Evolutionary conservation across 2,329 filamentous ascomycete genomes (phyloP), one percentile per base, ranked within the genome.

Genomic region (Metarhizium robertsii): DNA sequence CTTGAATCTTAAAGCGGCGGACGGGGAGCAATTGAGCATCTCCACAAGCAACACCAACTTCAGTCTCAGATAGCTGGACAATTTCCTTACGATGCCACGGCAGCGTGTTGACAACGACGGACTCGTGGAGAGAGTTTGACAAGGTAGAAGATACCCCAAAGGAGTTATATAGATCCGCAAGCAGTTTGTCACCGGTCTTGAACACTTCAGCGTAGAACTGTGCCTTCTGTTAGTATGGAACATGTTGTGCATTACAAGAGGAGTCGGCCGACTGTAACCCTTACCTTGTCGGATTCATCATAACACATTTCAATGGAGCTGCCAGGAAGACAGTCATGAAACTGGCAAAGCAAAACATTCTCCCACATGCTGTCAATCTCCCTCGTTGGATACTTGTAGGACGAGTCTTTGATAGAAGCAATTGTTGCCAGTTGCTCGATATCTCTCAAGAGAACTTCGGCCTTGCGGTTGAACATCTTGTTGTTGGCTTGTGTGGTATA

Each of bases 231-330:
- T 58, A 72, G 66, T 55, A 59, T 54, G 30, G 1, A 11, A 36
- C 6, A 25, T 13, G 14, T 30, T 2, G 52, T 11, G 25, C 42
- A 5, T 29, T 36, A 48, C 3, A 45, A 20, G 6, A 20, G 42
- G 42, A 20, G 7, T 20, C 16, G 42, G 4, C 13, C 25, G 5
- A 36, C 6, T 14, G 5, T 16, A 46, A 4, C 16, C 40, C 73
- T 68, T 70, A 83, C 81, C 73, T 91, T 81, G 67, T 96, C 88
- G 3, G 92, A 95, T 67, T 99, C 94, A 68, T 95, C 90, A 65
- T 97, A 97, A 70, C 91, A 96, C 91, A 97, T 96, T 70, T 95
- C 92, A 63, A 99, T 97, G 38, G 85, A 89, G 67, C 90, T 96
- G 55, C 94, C 94, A 0, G 94, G 94, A 53, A 99, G 78, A 68